Conservation (phyloP, 371 early-diverging fungal genomes). For the Syncephalis plumigaleata region DNA sequence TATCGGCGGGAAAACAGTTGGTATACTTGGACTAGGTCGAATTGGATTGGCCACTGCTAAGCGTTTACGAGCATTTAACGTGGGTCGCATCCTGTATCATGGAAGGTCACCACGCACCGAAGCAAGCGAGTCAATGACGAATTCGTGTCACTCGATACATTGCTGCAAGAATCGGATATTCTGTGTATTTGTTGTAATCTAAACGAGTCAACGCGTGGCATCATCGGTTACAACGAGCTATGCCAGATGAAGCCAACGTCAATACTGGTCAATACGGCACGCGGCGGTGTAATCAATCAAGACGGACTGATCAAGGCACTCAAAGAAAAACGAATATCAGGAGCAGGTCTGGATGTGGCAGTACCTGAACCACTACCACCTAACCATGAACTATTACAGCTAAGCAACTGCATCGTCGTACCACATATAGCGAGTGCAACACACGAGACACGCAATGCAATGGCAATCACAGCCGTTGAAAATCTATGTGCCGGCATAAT, state of each 20-base stretch:
- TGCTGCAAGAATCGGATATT: slow-evolving; percentile 48
- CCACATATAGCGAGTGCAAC: slow-evolving; percentile 55
- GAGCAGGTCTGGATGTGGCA: slow-evolving; percentile 73
- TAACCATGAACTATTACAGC: slow-evolving; percentile 32
- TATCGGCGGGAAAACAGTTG: slow-evolving; percentile 39
- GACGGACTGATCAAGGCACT: slow-evolving; percentile 52
- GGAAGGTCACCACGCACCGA: slow-evolving; percentile 20
- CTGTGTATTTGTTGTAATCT: slow-evolving; percentile 58
- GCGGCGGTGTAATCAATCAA: slow-evolving; percentile 67
- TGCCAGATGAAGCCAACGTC: slow-evolving; percentile 44
- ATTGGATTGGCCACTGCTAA: slow-evolving; percentile 62
- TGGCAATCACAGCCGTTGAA: slow-evolving; percentile 50
- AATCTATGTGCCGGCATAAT: slow-evolving; percentile 28
- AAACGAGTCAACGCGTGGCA: slow-evolving; percentile 38
- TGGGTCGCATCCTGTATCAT: slow-evolving; percentile 28
- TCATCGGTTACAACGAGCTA: slow-evolving; percentile 47
- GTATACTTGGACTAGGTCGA: slow-evolving; percentile 70
- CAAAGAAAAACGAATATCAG: slow-evolving; percentile 33
- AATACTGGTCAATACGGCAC: slow-evolving; percentile 62
- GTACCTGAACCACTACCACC: slow-evolving; percentile 67
- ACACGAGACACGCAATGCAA: slow-evolving; percentile 60
- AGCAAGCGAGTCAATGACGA: slow-evolving; percentile 14
- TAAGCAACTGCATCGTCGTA: slow-evolving; percentile 45
- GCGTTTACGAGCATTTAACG: slow-evolving; percentile 50
- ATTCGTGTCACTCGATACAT: slow-evolving; percentile 24